Conservation (phyloP, 2,329 filamentous ascomycete species). For the Fusarium albidum region DNA sequence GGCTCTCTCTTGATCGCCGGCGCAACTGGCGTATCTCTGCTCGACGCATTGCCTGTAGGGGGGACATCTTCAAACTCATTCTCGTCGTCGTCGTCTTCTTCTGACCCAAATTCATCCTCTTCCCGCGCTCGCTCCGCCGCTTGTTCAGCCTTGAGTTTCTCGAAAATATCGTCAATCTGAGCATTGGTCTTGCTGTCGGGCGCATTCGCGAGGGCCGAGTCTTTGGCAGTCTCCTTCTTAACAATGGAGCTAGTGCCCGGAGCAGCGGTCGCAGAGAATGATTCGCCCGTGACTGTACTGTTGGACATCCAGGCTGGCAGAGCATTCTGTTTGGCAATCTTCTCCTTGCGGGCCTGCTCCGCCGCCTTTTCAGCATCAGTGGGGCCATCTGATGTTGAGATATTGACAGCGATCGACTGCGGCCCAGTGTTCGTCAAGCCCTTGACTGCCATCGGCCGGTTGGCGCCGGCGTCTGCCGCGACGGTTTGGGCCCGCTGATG, state of each 20-base stretch:
- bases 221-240: conserved; percentile 56
- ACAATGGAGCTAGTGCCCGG: conserved; percentile 29
- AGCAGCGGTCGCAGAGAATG: conserved; percentile 54
- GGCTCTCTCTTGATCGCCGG: conserved; percentile 47
- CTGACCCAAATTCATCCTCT: conserved; percentile 43
- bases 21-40: conserved; percentile 44
- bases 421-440: conserved; percentile 72
- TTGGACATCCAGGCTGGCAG: conserved; percentile 76
- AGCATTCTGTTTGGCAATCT: conserved; percentile 72
- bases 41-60: conserved; percentile 45
- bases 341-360: conserved; percentile 71
- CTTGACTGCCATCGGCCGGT: conserved; percentile 72
- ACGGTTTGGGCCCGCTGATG: conserved; percentile 70
- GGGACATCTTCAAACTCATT: conserved; percentile 61
- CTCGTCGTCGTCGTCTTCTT: conserved; percentile 53
- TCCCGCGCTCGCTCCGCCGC: conserved; percentile 51
- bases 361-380: conserved; percentile 72
- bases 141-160: conserved; percentile 69
- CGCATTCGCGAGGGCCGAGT: conserved; percentile 47
- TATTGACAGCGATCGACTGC: conserved; percentile 74
- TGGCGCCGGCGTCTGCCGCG: conserved; percentile 61
- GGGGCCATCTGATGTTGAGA: conserved; percentile 71
- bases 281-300: conserved; percentile 71
- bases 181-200: conserved; percentile 62
- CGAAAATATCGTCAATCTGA: conserved; percentile 73